Base-by-base conservation (phyloP, 1,284 basidiomycete genomes). In the Boletus sp. region DNA sequence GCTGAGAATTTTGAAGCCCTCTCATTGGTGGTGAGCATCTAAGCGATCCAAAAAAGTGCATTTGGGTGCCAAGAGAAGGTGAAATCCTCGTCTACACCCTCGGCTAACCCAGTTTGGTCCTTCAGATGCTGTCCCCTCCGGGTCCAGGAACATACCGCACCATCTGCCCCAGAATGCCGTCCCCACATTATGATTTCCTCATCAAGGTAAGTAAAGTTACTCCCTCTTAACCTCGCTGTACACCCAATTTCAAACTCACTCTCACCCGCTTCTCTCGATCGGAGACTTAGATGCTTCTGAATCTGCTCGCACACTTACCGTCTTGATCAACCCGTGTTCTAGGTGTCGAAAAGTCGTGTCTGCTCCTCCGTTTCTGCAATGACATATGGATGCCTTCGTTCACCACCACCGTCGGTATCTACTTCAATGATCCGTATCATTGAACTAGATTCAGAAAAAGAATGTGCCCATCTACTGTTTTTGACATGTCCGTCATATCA, bases 381-480 rank as follows among this genome's bases (percentile, higher is more conserved):
- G 97, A 99, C 76, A 94, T 96, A 63, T 99, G 96, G 96, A 99
- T 96, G 37, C 96, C 96, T 33, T 96, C 94, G 43, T 99, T 99
- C 82, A 99, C 99, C 78, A 99, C 96, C 51, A 99, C 96, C 52
- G 99, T 99, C 74, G 96, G 95, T 56, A 93, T 93, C 69, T 92
- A 93, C 83, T 94, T 94, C 81, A 94, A 95, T 24, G 85, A 98
- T 98, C 75, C 89, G 95, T 42, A 97, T 95, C 48, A 97, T 98
- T 72, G 95, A 97, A 74, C 83, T 98, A 53, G 95, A 97, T 2
- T 24, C 24, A 24, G 24, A 24, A 24, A 24, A 24, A 2, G 24
- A 24, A 24, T 24, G 24, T 24, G 24, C 24, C 24, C 24, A 24
- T 24, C 24, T 24, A 24, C 24, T 2, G 24, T 24, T 24, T 24